phyloP scores from a whole-genome alignment of 2,329 filamentous ascomycete genomes.

The Pyrenochaeta sp. region DNA sequence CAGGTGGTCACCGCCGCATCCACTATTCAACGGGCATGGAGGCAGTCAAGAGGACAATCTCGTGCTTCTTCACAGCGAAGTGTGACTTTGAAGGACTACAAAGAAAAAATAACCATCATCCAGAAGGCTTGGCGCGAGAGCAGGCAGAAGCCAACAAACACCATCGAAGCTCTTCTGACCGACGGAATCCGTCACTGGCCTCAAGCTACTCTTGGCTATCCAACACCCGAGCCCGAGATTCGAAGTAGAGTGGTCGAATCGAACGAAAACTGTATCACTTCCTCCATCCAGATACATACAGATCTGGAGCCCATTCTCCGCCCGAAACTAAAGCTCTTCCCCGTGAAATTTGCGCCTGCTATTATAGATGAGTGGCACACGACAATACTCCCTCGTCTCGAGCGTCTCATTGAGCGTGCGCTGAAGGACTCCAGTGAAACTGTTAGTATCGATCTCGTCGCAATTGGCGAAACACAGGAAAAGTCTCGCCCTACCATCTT shows the following conservation, averaged over 20 bases:
- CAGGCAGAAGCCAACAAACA: conserved; percentile 38
- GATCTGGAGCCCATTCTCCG: conserved; percentile 34
- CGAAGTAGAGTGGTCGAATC: conserved; percentile 25
- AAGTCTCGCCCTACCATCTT: conserved; percentile 76
- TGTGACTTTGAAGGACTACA: conserved; percentile 47
- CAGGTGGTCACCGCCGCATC: conserved; percentile 40
- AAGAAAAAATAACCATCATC: conserved; percentile 48
- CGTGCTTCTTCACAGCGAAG: conserved; percentile 13
- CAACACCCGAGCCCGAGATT: conserved; percentile 43
- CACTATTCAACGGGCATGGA: conserved; percentile 48
- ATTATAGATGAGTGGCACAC: conserved; percentile 76
- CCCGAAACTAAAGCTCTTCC: conserved; percentile 50
- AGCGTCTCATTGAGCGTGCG: conserved; percentile 73
- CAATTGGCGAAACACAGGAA: conserved; percentile 73
- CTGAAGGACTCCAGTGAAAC: conserved; percentile 79
- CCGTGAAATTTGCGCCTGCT: conserved; percentile 65
- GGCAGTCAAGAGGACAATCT: conserved; percentile 35
- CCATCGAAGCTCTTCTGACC: conserved; percentile 42
- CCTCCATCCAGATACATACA: conserved; percentile 46
- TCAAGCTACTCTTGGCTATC: conserved; percentile 43
- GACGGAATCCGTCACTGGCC: conserved; percentile 45
- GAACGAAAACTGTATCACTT: conserved; percentile 35
- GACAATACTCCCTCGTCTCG: conserved; percentile 75
- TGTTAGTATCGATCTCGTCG: conserved; percentile 79
- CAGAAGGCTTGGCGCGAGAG: conserved; percentile 50